Evolutionary conservation across 2,329 filamentous ascomycete species (phyloP).

Genomic region (Sporothrix pseudoabietina): DNA sequence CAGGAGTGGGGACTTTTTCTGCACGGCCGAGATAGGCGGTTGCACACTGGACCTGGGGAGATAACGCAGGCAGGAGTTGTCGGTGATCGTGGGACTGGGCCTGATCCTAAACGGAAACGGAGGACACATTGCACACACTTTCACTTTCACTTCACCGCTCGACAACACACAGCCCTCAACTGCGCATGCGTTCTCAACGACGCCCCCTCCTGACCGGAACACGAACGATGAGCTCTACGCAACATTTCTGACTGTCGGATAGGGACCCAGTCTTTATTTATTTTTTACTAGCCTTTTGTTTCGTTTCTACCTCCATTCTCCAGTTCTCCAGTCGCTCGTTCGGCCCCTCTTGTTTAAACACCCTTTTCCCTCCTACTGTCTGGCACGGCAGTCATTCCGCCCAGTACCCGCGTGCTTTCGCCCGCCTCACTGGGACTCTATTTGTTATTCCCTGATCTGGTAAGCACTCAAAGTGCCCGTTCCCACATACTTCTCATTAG

Average conservation of each 20-base stretch:
- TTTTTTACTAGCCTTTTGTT: not conserved
- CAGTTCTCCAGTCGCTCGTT: no score
- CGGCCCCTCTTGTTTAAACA: no score
- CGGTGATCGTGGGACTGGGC: constrained; percentile 7
- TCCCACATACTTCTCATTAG: not conserved
- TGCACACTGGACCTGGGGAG: not conserved
- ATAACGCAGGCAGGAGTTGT: not conserved
- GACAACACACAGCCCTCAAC: not conserved
- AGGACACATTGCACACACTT: constrained; percentile 2
- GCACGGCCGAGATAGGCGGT: constrained; percentile 21
- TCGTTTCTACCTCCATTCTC: no score
- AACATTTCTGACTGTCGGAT: no score
- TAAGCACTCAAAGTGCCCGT: not conserved
- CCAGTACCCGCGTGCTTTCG: no score
- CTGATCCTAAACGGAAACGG: constrained; percentile 4
- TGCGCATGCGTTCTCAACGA: not conserved
- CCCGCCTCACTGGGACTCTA: no score
- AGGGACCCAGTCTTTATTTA: not conserved
- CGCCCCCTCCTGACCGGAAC: not conserved
- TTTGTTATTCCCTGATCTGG: no score
- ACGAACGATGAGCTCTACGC: no score
- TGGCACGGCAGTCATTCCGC: no score
- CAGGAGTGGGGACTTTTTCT: constrained; percentile 12
- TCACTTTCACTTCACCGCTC: not conserved
- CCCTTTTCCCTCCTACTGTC: no score